These are phyloP conservation scores for Mycena epipterygia DNA, from an alignment of 768 basidiomycete genomes.

Conservation along the genomic window DNA sequence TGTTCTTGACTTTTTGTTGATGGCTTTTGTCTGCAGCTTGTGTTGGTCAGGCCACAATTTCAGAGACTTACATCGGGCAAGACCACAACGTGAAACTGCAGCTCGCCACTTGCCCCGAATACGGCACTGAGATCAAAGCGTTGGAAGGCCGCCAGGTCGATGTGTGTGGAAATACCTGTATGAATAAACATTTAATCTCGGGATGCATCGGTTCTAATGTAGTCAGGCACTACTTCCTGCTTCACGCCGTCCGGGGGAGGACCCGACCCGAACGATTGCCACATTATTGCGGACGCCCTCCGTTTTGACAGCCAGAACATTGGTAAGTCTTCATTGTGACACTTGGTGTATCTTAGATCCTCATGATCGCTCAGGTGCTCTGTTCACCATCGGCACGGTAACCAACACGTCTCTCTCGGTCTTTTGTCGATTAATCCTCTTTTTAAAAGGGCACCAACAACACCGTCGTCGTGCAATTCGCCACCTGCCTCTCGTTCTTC, in stretches of 20 bases:
- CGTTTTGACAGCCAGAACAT: slow-evolving; percentile 61
- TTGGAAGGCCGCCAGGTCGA: slow-evolving; percentile 47
- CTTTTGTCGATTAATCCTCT: background rate
- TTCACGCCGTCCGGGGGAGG: slow-evolving; percentile 63
- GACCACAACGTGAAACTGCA: slow-evolving; percentile 59
- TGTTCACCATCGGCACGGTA: slow-evolving; percentile 51
- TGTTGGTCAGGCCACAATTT: slow-evolving; percentile 39
- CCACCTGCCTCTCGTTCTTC: slow-evolving; percentile 62
- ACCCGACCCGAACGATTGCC: slow-evolving; percentile 62
- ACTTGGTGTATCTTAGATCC: too few relatives aligned
- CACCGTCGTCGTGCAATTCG: slow-evolving; percentile 56
- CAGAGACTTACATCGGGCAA: slow-evolving; percentile 54
- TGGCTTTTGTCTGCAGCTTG: slow-evolving; percentile 26
- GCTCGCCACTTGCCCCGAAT: slow-evolving; percentile 49
- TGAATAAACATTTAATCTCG: background rate
- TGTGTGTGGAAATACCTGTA: slow-evolving; percentile 60
- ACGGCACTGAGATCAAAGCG: slow-evolving; percentile 12
- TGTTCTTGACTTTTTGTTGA: background rate
- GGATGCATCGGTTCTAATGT: background rate
- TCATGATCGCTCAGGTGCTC: slow-evolving; percentile 45
- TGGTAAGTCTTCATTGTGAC: slow-evolving; percentile 47
- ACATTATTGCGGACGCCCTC: slow-evolving; percentile 64
- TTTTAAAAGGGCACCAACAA: slow-evolving; percentile 48
- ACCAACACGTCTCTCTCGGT: background rate
- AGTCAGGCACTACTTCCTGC: slow-evolving; percentile 57